A percentile compares a stretch with the other conserved stretches of the same genome.
These are phyloP conservation scores for Jaminaea rosea DNA, from an alignment of 1,284 basidiomycete species.

Conservation along the genomic window DNA sequence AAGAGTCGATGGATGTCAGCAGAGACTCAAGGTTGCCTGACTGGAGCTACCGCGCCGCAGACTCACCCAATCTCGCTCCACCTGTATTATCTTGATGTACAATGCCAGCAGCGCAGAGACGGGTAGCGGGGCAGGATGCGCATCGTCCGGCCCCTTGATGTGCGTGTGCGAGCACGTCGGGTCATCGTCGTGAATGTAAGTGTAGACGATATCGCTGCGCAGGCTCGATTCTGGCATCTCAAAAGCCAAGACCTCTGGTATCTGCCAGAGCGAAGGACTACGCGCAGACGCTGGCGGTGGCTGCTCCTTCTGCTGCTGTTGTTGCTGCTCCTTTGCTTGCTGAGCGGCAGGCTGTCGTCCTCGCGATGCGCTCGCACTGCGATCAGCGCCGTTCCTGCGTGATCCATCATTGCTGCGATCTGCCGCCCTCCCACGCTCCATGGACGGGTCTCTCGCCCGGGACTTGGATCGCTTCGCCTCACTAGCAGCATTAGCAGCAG, in stretches of 20 bases:
- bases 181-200: slow-evolving; percentile 47
- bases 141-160: slow-evolving; percentile 13
- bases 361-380: background rate
- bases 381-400: slow-evolving; percentile 1
- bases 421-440: background rate
- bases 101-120: slow-evolving; percentile 68
- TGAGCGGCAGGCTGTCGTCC: background rate
- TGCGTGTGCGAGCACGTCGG: slow-evolving; percentile 48
- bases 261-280: slow-evolving; percentile 60
- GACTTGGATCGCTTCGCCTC: slow-evolving; percentile 11
- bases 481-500: background rate
- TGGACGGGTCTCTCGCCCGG: slow-evolving; percentile 1
- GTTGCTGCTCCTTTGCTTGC: slow-evolving; percentile 51
- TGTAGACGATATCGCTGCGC: slow-evolving; percentile 53
- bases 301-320: slow-evolving; percentile 46
- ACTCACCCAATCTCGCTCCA: slow-evolving; percentile 81
- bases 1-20: no score
- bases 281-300: background rate
- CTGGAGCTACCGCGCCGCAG: no score
- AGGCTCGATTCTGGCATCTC: slow-evolving; percentile 50
- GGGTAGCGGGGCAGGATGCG: slow-evolving; percentile 54
- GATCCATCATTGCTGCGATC: slow-evolving; percentile 13
- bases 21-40: no score
- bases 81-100: slow-evolving; percentile 62
- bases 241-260: slow-evolving; percentile 69